Evolutionary conservation across 2,329 filamentous ascomycete genomes (phyloP).

Genomic region (Torrubiella hemipterigena): DNA sequence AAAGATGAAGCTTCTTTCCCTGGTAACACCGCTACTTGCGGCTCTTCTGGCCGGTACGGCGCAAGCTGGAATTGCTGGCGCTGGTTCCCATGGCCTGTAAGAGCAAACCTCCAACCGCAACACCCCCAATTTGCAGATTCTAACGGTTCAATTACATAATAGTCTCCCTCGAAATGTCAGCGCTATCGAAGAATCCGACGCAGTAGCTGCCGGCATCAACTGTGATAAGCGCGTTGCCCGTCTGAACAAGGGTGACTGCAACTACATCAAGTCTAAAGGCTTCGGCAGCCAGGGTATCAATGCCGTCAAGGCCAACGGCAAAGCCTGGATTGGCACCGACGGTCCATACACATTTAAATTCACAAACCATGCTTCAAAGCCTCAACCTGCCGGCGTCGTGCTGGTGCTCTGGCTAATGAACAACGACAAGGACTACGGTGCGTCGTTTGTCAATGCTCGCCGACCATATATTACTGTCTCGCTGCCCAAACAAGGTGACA

Average conservation of each 20-base stretch:
- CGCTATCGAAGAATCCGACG: too few relatives aligned
- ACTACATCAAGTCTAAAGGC: not conserved
- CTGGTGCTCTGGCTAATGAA: not conserved
- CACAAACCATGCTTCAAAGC: conserved; percentile 1
- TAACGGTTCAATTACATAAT: too few relatives aligned
- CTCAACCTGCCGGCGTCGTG: not conserved
- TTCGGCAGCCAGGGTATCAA: not conserved
- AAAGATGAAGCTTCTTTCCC: too few relatives aligned
- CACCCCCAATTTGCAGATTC: too few relatives aligned
- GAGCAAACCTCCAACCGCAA: too few relatives aligned
- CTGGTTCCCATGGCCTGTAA: too few relatives aligned
- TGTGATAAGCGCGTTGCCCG: not conserved
- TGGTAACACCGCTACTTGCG: too few relatives aligned
- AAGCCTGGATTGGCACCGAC: conserved; percentile 1
- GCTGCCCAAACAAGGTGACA: conserved; percentile 1
- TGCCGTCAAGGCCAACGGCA: not conserved
- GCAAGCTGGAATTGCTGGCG: too few relatives aligned
- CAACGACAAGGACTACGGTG: not conserved
- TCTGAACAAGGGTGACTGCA: conserved; percentile 1
- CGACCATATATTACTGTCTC: not conserved
- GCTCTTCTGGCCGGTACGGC: too few relatives aligned
- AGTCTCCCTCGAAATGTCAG: too few relatives aligned
- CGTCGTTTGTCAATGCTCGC: conserved; percentile 1
- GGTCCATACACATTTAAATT: conserved; percentile 2
- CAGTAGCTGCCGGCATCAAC: not conserved